These are phyloP conservation scores for Theobroma grandiflorum DNA, from an alignment of 441 rosid species.

Conservation along the genomic window DNA sequence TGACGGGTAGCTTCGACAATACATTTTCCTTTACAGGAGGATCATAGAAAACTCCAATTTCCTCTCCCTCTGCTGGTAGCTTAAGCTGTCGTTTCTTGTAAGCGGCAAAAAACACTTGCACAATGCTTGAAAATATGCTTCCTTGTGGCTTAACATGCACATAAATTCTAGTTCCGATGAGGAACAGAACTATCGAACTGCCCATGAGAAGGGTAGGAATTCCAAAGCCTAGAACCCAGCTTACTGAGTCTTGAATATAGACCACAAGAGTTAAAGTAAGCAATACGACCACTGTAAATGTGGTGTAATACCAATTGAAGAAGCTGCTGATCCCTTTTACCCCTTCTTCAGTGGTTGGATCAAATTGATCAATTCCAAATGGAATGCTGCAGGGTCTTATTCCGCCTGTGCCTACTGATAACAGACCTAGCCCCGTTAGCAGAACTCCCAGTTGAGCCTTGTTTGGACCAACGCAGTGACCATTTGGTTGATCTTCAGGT, in stretches of 20 bases:
- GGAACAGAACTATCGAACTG: slow-evolving; percentile 56
- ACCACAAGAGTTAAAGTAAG: slow-evolving; percentile 64
- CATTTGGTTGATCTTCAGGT: slow-evolving; percentile 18
- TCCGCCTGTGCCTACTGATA: slow-evolving; percentile 77
- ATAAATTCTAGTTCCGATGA: slow-evolving; percentile 62
- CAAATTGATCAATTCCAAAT: slow-evolving; percentile 88
- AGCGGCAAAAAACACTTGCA: slow-evolving; percentile 62
- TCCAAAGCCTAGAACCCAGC: slow-evolving; percentile 79
- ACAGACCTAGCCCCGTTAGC: slow-evolving; percentile 51
- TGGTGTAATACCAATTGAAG: slow-evolving; percentile 83
- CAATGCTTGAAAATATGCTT: slow-evolving; percentile 60
- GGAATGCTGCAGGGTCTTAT: slow-evolving; percentile 86
- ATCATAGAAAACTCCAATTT: slow-evolving; percentile 46
- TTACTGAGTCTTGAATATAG: slow-evolving; percentile 77
- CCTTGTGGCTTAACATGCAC: slow-evolving; percentile 67
- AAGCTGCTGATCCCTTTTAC: slow-evolving; percentile 71
- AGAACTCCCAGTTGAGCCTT: slow-evolving; percentile 52
- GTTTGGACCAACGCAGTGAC: slow-evolving; percentile 47
- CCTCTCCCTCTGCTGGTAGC: slow-evolving; percentile 36
- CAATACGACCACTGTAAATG: slow-evolving; percentile 68
- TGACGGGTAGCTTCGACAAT: slow-evolving; percentile 52
- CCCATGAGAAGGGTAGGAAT: slow-evolving; percentile 68
- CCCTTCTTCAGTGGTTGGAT: slow-evolving; percentile 70
- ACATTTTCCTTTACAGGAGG: slow-evolving; percentile 52
- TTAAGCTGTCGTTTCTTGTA: slow-evolving; percentile 52